Conservation (phyloP, 2,329 filamentous ascomycete species). For the Fusarium gaditjirri region DNA sequence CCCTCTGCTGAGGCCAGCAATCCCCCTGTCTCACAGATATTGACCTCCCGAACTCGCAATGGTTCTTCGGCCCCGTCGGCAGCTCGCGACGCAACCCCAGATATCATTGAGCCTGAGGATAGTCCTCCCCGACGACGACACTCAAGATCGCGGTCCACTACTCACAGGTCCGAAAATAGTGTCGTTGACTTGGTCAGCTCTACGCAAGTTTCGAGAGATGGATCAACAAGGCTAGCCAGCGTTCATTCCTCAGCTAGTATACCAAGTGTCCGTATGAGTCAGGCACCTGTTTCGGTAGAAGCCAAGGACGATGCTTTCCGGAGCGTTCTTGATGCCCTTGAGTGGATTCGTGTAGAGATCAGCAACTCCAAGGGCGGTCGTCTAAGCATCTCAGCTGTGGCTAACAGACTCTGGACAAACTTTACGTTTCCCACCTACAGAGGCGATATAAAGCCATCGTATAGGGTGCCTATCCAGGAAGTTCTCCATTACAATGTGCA, state of each 20-base stretch:
- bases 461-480: constrained; percentile 55
- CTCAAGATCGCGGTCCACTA: constrained; percentile 32
- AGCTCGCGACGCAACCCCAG: constrained; percentile 23
- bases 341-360: constrained; percentile 31
- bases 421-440: constrained; percentile 48
- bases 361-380: constrained; percentile 36
- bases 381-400: constrained; percentile 30
- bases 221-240: constrained; percentile 8
- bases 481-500: constrained; percentile 58
- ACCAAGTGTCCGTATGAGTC: background rate
- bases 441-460: constrained; percentile 45
- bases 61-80: constrained; percentile 29
- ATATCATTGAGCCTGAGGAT: constrained; percentile 10
- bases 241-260: constrained; percentile 5
- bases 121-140: constrained; percentile 21
- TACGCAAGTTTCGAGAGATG: constrained; percentile 2
- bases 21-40: background rate
- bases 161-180: constrained; percentile 8
- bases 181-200: background rate
- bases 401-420: constrained; percentile 48
- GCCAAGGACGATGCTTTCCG: constrained; percentile 40
- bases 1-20: constrained; percentile 30
- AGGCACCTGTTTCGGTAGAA: background rate
- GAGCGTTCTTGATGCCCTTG: constrained; percentile 43
- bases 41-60: constrained; percentile 39